phyloP scores from a whole-genome alignment of 805 yeast genomes.

The Sugiyamaella qingdaonensis region DNA sequence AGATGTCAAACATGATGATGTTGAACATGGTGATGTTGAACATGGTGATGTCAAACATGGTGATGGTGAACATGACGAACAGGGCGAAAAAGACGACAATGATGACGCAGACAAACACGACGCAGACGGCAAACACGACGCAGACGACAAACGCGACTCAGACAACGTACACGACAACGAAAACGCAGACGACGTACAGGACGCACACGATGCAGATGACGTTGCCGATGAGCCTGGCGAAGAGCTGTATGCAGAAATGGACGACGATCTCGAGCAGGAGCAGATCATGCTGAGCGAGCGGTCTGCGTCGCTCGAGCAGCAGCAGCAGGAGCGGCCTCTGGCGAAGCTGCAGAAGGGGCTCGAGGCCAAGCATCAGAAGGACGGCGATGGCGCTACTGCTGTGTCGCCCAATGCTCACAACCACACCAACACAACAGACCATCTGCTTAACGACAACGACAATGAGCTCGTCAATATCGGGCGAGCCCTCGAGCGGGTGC shows the following conservation, averaged over 20 bases:
- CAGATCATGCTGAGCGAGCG: conserved; percentile 41
- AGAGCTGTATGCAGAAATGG: background rate
- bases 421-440: conserved; percentile 25
- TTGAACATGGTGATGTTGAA: background rate
- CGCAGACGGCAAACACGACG: background rate
- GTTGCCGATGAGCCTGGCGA: too few relatives aligned
- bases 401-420: background rate
- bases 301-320: conserved; percentile 69
- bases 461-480: conserved; percentile 64
- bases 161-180: too few relatives aligned
- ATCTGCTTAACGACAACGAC: conserved; percentile 73
- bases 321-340: conserved; percentile 76
- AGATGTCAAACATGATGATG: conserved; percentile 22
- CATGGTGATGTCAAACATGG: conserved; percentile 35
- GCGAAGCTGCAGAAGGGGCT: conserved; percentile 76
- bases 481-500: conserved; percentile 59
- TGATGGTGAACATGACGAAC: too few relatives aligned
- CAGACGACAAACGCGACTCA: too few relatives aligned
- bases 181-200: too few relatives aligned
- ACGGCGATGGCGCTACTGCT: conserved; percentile 6
- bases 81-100: too few relatives aligned
- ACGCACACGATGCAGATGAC: background rate
- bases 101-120: background rate
- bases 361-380: conserved; percentile 12
- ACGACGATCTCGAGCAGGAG: background rate